A percentile compares a stretch with the other conserved stretches of the same genome.
Conservation (phyloP, 257 asterid genomes). For the Plectranthus barbatus region DNA sequence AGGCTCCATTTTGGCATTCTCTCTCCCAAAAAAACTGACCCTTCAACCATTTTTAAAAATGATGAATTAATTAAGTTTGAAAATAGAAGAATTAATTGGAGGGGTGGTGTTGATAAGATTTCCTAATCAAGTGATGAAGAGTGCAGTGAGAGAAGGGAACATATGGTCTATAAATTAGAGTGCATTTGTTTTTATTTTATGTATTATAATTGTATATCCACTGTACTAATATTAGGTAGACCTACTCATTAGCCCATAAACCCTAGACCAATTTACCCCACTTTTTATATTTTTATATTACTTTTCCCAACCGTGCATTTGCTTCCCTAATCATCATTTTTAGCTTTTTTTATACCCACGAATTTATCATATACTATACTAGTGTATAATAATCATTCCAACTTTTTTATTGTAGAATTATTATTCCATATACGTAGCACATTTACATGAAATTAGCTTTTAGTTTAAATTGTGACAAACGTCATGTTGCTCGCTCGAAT, state of each 20-base stretch:
- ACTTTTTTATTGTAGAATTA: too few relatives aligned
- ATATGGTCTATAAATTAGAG: constrained; percentile 22
- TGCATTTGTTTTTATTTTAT: not conserved
- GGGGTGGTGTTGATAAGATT: constrained; percentile 11
- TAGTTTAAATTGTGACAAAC: too few relatives aligned
- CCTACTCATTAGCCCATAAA: constrained; percentile 23
- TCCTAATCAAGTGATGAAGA: constrained; percentile 18
- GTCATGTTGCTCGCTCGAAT: too few relatives aligned
- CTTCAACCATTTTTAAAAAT: constrained; percentile 7
- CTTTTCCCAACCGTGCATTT: constrained; percentile 25
- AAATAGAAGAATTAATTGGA: constrained; percentile 6
- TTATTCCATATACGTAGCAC: too few relatives aligned
- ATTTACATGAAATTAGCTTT: too few relatives aligned
- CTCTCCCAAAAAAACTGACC: constrained; percentile 6
- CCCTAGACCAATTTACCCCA: constrained; percentile 27
- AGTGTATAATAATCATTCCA: not conserved
- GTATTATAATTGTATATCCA: not conserved
- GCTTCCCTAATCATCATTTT: not conserved
- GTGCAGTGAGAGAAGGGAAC: constrained; percentile 31
- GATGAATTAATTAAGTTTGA: constrained; percentile 4
- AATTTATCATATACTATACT: not conserved
- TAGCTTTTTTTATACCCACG: not conserved
- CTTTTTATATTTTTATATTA: not conserved
- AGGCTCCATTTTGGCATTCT: constrained; percentile 12
- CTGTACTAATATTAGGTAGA: constrained; percentile 27